Evolutionary conservation across 306 rosid genomes (phyloP).

Genomic region (Medicago arabica): DNA sequence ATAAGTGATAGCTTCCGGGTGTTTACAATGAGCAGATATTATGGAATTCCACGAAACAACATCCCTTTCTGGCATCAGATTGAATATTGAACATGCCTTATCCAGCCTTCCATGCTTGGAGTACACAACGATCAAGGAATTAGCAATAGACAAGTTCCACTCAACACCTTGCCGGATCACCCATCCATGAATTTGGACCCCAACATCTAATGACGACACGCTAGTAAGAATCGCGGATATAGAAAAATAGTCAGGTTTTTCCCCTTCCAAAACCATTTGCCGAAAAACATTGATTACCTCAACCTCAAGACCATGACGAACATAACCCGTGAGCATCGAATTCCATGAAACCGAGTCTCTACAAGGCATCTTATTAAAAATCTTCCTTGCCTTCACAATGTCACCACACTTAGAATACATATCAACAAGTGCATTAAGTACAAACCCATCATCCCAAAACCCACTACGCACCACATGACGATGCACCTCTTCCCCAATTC

Average conservation of each 20-base stretch:
- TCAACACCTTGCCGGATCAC: constrained; percentile 61
- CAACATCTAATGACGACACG: constrained; percentile 49
- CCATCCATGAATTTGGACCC: constrained; percentile 82
- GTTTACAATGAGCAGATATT: constrained; percentile 74
- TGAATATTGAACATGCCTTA: constrained; percentile 62
- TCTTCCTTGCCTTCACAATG: constrained; percentile 76
- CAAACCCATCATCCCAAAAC: constrained; percentile 61
- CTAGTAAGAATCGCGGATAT: constrained; percentile 61
- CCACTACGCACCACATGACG: constrained; percentile 71
- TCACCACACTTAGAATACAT: constrained; percentile 95
- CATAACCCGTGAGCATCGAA: constrained; percentile 73
- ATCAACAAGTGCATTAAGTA: constrained; percentile 82
- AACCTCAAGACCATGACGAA: constrained; percentile 67
- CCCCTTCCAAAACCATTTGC: constrained; percentile 63
- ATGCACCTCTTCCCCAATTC: constrained; percentile 78
- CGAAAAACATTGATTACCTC: constrained; percentile 63
- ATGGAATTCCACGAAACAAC: constrained; percentile 84
- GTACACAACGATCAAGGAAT: constrained; percentile 71
- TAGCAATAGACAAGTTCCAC: constrained; percentile 71
- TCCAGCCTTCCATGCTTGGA: constrained; percentile 63
- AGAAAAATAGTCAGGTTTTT: constrained; percentile 66
- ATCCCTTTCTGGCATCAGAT: constrained; percentile 77
- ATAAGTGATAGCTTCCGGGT: constrained; percentile 56
- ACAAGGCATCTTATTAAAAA: constrained; percentile 59
- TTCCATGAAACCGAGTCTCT: constrained; percentile 88